Base-by-base conservation (phyloP, 1,139 yeast species). In the Taiozyma sp. region DNA sequence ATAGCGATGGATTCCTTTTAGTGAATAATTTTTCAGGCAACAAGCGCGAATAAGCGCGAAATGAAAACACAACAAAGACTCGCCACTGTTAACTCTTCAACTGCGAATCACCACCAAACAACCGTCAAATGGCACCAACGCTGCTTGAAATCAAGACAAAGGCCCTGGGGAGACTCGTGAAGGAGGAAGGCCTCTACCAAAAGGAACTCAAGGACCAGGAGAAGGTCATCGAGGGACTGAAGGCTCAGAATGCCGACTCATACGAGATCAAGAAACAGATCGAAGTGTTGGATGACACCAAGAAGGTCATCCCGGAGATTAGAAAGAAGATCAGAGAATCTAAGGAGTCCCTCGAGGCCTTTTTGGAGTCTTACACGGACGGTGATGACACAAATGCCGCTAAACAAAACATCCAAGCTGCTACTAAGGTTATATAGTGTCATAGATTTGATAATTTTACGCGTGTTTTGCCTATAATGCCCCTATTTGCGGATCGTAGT, bases 121-220 rank as follows among this genome's bases (percentile, higher is more conserved):
- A 26, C n/a, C n/a, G 34, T 11, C 16, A 57, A 47, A 89, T 88
- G 91, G 79, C 91, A 2, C 96, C 96, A 45, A 73, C 90, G 2
- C 83, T 78, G 56, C 68, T 88, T 49, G 88, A 86, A 60, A 88
- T 90, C 68, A 89, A 89, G 62, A 75, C 80, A 47, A 81, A 79
- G 56, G 95, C 97, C 4, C 73, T 90, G 49, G 78, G 79, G 56
- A 76, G 97, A 54, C 74, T 91, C 41, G 62, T 85, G 49, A 88
- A 88, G 60, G 97, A 90, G 64, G 83, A 85, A 58, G 64, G 64
- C 16, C 72, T 82, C 43, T 90, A 89, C 65, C 71, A 76, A 47
- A 73, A 77, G 53, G 97, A 90, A 63, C 75, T 81, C 37, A 67
- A 67, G 16, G 89, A 86, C 50, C 89, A 86, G 58, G 74, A 77